Conservation (phyloP, 805 yeast genomes). For the Pichia phayaonensis region DNA sequence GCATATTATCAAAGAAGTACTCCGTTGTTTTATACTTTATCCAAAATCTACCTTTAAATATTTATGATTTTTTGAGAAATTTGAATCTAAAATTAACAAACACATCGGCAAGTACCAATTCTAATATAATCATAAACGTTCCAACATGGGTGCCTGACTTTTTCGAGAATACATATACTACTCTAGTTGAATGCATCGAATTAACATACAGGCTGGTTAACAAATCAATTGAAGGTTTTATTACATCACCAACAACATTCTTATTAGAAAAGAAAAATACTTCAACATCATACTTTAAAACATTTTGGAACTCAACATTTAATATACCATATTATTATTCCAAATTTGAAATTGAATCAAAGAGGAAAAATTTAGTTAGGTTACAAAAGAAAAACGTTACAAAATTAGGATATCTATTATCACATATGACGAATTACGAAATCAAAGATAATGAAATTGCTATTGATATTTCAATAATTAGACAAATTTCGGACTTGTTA, state of each 20-base stretch:
- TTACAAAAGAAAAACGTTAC: slow-evolving; percentile 27
- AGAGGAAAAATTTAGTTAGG: slow-evolving; percentile 16
- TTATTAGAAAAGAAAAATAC: slow-evolving; percentile 16
- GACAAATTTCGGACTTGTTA: slow-evolving; percentile 5
- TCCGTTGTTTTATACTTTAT: slow-evolving; percentile 29
- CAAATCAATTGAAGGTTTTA: slow-evolving; percentile 11
- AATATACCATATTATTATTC: slow-evolving; percentile 32
- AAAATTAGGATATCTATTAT: slow-evolving; percentile 31
- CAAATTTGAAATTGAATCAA: slow-evolving; percentile 20
- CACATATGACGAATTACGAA: slow-evolving; percentile 26
- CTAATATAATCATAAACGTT: background rate
- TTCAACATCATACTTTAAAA: slow-evolving; percentile 12
- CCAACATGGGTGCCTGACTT: slow-evolving; percentile 18
- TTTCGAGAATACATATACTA: background rate
- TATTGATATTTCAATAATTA: background rate
- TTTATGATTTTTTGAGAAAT: slow-evolving; percentile 9
- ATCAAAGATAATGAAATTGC: background rate
- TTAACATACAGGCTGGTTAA: slow-evolving; percentile 8
- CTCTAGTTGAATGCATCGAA: background rate
- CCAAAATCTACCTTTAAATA: slow-evolving; percentile 32
- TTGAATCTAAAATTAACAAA: slow-evolving; percentile 15
- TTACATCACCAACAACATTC: slow-evolving; percentile 22
- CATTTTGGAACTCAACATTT: slow-evolving; percentile 25
- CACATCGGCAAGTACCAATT: background rate
- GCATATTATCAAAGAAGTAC: slow-evolving; percentile 27